Conservation (phyloP, 1,139 yeast species). For the Suhomyces yuchorum region DNA sequence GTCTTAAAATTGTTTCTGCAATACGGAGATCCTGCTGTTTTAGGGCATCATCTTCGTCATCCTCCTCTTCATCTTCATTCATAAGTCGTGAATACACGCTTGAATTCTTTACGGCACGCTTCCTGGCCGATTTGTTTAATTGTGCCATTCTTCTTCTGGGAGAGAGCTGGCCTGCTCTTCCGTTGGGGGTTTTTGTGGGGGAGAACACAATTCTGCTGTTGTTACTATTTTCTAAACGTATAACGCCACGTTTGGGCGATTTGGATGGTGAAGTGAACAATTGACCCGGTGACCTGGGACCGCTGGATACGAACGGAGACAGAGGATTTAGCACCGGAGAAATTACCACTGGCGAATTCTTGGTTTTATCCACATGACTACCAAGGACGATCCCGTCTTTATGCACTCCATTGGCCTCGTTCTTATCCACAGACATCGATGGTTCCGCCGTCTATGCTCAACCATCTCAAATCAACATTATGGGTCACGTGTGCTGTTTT, state of each 20-base stretch:
- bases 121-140: conserved; percentile 53
- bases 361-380: too few species aligned
- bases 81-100: conserved; percentile 32
- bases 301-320: conserved; percentile 4
- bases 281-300: not conserved
- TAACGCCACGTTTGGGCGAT: conserved; percentile 31
- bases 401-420: not conserved
- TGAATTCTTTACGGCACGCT: conserved; percentile 42
- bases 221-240: conserved; percentile 15
- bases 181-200: conserved; percentile 41
- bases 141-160: conserved; percentile 47
- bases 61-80: conserved; percentile 40
- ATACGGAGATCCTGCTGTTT: conserved; percentile 42
- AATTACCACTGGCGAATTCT: not conserved
- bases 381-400: not conserved
- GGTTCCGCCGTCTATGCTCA: not conserved
- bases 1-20: conserved; percentile 46
- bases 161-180: conserved; percentile 49
- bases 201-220: conserved; percentile 22
- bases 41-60: conserved; percentile 29
- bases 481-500: not conserved
- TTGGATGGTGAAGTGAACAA: conserved; percentile 6
- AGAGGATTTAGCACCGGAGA: not conserved
- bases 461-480: not conserved
- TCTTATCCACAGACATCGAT: not conserved